Percentiles rank a stretch among this genome's conserved stretches.
phyloP scores from a whole-genome alignment of 345 rosid species.

The Acer yangbiense region DNA sequence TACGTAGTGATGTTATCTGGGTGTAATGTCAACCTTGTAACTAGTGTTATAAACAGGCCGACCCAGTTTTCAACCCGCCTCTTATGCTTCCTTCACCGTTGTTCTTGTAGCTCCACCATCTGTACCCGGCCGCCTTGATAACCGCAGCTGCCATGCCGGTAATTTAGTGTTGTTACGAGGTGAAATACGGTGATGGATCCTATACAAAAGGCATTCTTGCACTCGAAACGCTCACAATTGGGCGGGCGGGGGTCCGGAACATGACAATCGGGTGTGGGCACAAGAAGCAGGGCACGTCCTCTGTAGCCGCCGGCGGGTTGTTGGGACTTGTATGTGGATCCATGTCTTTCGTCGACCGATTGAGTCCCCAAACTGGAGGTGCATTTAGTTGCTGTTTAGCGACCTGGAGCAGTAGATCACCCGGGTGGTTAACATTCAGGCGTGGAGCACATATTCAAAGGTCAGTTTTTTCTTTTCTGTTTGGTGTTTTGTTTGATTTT shows the following conservation, averaged over 20 bases:
- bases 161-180: slow-evolving; percentile 72
- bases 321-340: slow-evolving; percentile 90
- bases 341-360: slow-evolving; percentile 82
- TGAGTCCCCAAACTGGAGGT: slow-evolving; percentile 80
- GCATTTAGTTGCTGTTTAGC: slow-evolving; percentile 86
- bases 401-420: slow-evolving; percentile 60
- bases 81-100: slow-evolving; percentile 60
- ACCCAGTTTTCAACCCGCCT: slow-evolving; percentile 89
- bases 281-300: slow-evolving; percentile 79
- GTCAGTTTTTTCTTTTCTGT: no score
- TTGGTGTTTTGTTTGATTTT: no score
- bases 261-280: slow-evolving; percentile 97
- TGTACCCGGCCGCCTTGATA: slow-evolving; percentile 64
- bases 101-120: slow-evolving; percentile 80
- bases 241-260: slow-evolving; percentile 47
- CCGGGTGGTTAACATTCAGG: slow-evolving; percentile 81
- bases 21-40: slow-evolving; percentile 93
- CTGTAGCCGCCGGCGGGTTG: slow-evolving; percentile 79
- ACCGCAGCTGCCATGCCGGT: slow-evolving; percentile 71
- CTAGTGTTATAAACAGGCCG: slow-evolving; percentile 84
- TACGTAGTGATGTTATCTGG: slow-evolving; percentile 83
- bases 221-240: slow-evolving; percentile 61
- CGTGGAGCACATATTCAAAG: slow-evolving; percentile 20
- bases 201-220: slow-evolving; percentile 37
- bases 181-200: slow-evolving; percentile 93